phyloP scores from a whole-genome alignment of 345 rosid genomes.

The Psidium friedrichsthalianum region DNA sequence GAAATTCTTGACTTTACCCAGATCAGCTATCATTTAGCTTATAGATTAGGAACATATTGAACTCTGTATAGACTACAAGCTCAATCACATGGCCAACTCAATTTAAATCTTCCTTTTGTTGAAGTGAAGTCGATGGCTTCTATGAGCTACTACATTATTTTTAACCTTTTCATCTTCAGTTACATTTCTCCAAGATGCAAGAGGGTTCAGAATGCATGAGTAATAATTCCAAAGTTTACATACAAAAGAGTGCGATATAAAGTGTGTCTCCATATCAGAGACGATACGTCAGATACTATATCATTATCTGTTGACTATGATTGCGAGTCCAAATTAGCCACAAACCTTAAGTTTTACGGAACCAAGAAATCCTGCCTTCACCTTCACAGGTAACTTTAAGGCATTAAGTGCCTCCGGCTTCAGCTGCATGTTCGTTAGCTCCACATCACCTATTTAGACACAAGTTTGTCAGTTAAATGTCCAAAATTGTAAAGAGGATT shows the following conservation, averaged over 20 bases:
- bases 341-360: slow-evolving; percentile 94
- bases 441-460: slow-evolving; percentile 63
- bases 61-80: neutral
- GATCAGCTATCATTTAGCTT: neutral
- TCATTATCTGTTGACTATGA: neutral
- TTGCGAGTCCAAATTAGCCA: neutral
- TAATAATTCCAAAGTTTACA: neutral
- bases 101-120: neutral
- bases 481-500: neutral
- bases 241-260: neutral
- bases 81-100: neutral
- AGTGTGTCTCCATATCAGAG: neutral
- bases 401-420: slow-evolving; percentile 99
- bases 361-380: slow-evolving; percentile 98
- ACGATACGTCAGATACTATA: neutral
- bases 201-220: neutral
- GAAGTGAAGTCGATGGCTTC: neutral
- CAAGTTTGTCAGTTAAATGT: neutral
- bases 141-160: neutral
- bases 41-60: neutral
- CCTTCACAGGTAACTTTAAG: slow-evolving; percentile 89
- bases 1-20: neutral
- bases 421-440: slow-evolving; percentile 90
- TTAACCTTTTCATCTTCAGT: neutral
- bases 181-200: neutral